Conservation (phyloP, 495 filamentous ascomycete species). For the Penicillium roqueforti region DNA sequence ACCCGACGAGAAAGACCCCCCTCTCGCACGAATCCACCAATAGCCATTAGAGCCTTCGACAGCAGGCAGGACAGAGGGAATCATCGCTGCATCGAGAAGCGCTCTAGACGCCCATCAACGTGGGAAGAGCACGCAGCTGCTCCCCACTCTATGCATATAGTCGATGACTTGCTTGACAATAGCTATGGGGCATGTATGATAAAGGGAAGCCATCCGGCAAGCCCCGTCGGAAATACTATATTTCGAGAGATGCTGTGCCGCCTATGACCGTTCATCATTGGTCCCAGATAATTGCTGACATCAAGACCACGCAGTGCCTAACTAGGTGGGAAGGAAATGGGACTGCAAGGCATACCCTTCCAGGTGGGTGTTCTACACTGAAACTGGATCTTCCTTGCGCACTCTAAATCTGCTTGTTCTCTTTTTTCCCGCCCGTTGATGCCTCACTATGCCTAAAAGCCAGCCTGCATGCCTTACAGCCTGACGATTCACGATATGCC, state of each 20-base stretch:
- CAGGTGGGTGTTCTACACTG: constrained; percentile 7
- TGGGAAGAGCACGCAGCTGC: constrained; percentile 10
- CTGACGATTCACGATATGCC: constrained; percentile 25
- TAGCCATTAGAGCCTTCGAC: constrained; percentile 1
- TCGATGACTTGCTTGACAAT: constrained; percentile 25
- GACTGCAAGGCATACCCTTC: constrained; percentile 14
- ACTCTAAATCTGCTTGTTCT: background rate
- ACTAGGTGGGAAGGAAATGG: constrained; percentile 4
- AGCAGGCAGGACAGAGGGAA: constrained; percentile 9
- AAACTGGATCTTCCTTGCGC: constrained; percentile 5
- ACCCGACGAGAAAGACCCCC: constrained; percentile 4
- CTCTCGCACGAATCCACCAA: constrained; percentile 11
- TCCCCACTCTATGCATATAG: constrained; percentile 19
- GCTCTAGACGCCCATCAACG: constrained; percentile 36
- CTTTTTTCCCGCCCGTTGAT: background rate
- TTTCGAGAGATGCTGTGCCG: constrained; percentile 4
- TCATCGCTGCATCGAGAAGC: constrained; percentile 29
- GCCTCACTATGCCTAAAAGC: constrained; percentile 11
- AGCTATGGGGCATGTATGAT: constrained; percentile 4
- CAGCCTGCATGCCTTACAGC: constrained; percentile 28
- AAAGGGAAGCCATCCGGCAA: constrained; percentile 14
- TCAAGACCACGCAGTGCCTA: constrained; percentile 9
- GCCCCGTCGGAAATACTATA: constrained; percentile 12
- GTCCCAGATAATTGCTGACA: constrained; percentile 23
- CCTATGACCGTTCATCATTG: constrained; percentile 18